Evolutionary conservation across 768 basidiomycete species (phyloP), one percentile per base, ranked within the genome.

Genomic region (Boletus barrowsii): DNA sequence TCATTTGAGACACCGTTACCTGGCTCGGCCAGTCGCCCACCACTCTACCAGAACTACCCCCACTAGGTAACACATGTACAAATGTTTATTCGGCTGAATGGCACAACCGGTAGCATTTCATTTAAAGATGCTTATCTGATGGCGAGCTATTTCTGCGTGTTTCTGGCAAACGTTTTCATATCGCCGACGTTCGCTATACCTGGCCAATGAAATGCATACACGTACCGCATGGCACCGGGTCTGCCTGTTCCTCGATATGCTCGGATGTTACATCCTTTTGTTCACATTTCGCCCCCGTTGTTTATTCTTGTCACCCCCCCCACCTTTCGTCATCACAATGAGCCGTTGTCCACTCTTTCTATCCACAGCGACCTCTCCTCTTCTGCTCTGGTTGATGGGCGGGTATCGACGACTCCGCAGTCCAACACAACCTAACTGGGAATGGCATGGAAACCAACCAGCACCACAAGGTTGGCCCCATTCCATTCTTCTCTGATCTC

Each of bases 131-230:
- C 51, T 56, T 60, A 69, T 70, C 60, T 68, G 65, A 65, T 62
- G 56, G 42, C 3, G 32, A 42, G 44, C 47, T 49, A 53, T 60
- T 44, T 60, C 52, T 57, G 62, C 32, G 10, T 30, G 10, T 55
- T 43, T 57, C 55, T 63, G 51, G 56, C 63, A 10, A 59, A 62
- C 62, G 37, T 54, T 44, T 59, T 59, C 65, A 67, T 66, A 66
- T 59, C 60, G 60, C 64, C 60, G 62, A 55, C 49, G 43, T 42
- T 62, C 36, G 45, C 54, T 39, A 42, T 63, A 47, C 46, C 52
- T 56, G 39, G 37, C 50, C 60, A 54, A 35, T 57, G 41, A 35
- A 39, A 39, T 45, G 35, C 30, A 36, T 35, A 51, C 47, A 51
- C 47, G 42, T 22, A 45, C 56, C 57, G 56, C 62, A 59, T 55